phyloP scores from a whole-genome alignment of 306 rosid genomes.

The Luffa acutangula region DNA sequence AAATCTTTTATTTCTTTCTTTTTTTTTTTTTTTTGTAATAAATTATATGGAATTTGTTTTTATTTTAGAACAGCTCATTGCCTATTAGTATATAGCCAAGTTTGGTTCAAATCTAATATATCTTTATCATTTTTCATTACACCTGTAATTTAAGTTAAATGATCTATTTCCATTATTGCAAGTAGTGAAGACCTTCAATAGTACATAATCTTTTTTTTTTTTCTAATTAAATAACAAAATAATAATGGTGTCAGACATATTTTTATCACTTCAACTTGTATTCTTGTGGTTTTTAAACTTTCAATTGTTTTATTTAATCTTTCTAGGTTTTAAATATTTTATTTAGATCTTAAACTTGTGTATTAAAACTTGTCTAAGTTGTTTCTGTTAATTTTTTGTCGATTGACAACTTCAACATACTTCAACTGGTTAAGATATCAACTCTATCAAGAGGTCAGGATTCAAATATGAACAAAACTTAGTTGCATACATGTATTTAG shows the following conservation, averaged over 20 bases:
- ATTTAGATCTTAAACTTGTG: neutral
- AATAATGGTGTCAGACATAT: neutral
- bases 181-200: neutral
- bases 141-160: neutral
- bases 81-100: neutral
- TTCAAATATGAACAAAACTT: too few relatives aligned
- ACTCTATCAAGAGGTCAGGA: too few relatives aligned
- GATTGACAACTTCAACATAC: neutral
- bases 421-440: too few relatives aligned
- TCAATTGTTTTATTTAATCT: neutral
- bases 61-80: neutral
- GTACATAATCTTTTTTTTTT: neutral
- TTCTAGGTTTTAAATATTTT: too few relatives aligned
- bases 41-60: neutral
- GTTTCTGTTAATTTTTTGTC: neutral
- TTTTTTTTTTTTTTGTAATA: neutral
- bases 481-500: too few relatives aligned
- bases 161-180: neutral
- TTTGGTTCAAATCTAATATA: neutral
- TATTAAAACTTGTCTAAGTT: neutral
- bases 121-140: neutral
- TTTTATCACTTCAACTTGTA: neutral
- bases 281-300: neutral
- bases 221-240: neutral
- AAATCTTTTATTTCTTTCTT: neutral